phyloP scores from a whole-genome alignment of 495 filamentous ascomycete species.

The Talaromyces wortmannii region DNA sequence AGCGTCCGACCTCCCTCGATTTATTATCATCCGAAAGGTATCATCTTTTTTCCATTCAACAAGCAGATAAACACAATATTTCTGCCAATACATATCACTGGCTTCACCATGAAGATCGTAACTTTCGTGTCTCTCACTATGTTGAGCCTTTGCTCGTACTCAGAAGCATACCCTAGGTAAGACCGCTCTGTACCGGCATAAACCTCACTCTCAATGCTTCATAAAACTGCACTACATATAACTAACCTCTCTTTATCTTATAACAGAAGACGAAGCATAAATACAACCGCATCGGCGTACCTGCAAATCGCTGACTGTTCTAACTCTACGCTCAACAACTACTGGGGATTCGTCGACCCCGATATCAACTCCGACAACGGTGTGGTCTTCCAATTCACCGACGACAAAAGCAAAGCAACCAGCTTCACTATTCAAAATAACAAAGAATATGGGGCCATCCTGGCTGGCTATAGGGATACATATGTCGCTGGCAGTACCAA shows the following conservation, averaged over 20 bases:
- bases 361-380: background rate
- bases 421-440: background rate
- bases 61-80: no score
- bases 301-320: background rate
- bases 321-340: background rate
- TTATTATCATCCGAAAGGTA: no score
- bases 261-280: background rate
- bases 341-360: background rate
- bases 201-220: background rate
- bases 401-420: background rate
- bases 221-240: background rate
- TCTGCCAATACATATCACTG: background rate
- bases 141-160: background rate
- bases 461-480: background rate
- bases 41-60: no score
- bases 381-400: background rate
- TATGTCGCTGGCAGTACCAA: background rate
- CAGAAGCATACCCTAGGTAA: background rate
- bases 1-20: no score
- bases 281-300: background rate
- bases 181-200: no score
- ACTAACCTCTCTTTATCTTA: background rate
- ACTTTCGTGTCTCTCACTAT: background rate
- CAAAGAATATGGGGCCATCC: background rate
- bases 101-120: background rate